Conservation (phyloP, 2,329 filamentous ascomycete genomes). For the Monosporascus cannonballus region DNA sequence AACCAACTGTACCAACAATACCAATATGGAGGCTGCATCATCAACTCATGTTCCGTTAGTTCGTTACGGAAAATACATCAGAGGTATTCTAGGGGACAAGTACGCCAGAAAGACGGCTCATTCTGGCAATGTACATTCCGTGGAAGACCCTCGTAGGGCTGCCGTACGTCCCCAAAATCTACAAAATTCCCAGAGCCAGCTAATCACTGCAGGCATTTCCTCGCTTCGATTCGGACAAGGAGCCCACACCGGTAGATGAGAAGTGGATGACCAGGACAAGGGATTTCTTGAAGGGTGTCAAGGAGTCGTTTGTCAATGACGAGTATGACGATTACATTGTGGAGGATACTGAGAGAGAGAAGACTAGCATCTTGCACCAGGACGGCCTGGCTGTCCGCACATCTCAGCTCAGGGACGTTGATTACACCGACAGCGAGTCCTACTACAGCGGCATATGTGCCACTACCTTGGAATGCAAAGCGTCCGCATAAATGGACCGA, state of each 20-base stretch:
- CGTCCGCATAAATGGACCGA: background rate
- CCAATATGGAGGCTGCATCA: too few relatives aligned
- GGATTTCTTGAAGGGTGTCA: background rate
- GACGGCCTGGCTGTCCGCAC: background rate
- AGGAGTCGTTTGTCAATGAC: background rate
- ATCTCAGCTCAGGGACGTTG: background rate
- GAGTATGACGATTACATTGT: background rate
- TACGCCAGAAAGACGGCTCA: background rate
- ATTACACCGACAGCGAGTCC: background rate
- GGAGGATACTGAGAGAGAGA: background rate
- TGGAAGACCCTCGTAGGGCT: background rate
- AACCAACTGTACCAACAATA: too few relatives aligned
- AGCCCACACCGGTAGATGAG: background rate
- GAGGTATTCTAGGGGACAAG: background rate
- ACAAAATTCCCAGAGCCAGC: background rate
- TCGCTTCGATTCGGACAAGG: background rate
- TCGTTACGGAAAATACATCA: background rate
- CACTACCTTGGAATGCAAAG: background rate
- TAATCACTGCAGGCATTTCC: too few relatives aligned
- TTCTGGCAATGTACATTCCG: background rate
- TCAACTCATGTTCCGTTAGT: background rate
- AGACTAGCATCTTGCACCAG: background rate
- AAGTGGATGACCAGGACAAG: background rate
- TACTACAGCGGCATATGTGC: background rate
- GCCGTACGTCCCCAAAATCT: background rate